phyloP scores from a whole-genome alignment of 2,329 filamentous ascomycete genomes.

The Aspergillus persii region DNA sequence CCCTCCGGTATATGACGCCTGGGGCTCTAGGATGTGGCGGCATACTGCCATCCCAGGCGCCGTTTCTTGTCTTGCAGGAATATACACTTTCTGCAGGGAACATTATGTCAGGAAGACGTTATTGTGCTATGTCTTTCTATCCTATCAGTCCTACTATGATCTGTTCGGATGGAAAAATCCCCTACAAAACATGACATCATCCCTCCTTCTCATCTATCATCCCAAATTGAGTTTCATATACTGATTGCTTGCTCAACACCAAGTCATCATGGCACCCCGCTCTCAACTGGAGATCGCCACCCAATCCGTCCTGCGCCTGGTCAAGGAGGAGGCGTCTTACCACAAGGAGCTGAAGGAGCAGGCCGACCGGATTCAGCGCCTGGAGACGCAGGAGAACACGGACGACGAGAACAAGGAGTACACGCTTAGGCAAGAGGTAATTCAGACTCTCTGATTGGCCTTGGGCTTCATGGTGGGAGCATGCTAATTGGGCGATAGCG shows the following conservation, averaged over 20 bases:
- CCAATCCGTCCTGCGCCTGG: conserved; percentile 73
- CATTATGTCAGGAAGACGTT: neutral
- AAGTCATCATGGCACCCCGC: conserved; percentile 66
- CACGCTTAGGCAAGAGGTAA: conserved; percentile 81
- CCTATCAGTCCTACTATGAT: neutral
- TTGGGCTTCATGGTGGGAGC: neutral
- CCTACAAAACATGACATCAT: neutral
- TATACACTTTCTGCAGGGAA: neutral
- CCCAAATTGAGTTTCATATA: neutral
- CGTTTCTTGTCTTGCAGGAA: neutral
- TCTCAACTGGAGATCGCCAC: conserved; percentile 83
- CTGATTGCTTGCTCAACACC: neutral
- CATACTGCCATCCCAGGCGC: neutral
- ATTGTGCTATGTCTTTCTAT: neutral
- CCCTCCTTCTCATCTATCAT: neutral
- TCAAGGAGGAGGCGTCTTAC: conserved; percentile 91
- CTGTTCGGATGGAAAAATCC: neutral
- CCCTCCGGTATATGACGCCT: neutral
- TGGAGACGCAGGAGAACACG: conserved; percentile 64
- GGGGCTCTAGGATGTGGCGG: neutral
- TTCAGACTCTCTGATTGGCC: conserved; percentile 19
- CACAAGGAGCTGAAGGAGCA: conserved; percentile 80
- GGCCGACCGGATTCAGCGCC: conserved; percentile 65
- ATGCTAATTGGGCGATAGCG: conserved; percentile 51
- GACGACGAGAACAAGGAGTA: conserved; percentile 78